Conservation (phyloP, 202 grass and related monocot genomes). For the Carex arenaria region DNA sequence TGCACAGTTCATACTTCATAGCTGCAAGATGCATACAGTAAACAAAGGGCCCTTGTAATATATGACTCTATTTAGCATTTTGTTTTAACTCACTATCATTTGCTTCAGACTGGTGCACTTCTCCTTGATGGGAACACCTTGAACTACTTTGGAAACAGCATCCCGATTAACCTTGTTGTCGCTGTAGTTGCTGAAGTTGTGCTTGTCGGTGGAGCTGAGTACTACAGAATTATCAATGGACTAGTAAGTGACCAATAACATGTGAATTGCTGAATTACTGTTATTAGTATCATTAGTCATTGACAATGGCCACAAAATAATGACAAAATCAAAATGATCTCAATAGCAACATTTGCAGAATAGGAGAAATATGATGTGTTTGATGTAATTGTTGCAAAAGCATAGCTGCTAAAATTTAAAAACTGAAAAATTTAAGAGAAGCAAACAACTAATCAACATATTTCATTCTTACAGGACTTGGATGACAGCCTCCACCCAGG, state of each 20-base stretch:
- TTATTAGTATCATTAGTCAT: neutral
- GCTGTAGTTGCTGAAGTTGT: constrained; percentile 73
- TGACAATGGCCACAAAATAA: neutral
- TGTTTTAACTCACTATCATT: neutral
- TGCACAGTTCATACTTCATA: neutral
- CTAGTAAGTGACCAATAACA: constrained; percentile 36
- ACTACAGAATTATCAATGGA: constrained; percentile 95
- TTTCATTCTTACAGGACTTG: constrained; percentile 42
- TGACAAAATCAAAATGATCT: neutral
- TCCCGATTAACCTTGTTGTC: constrained; percentile 89
- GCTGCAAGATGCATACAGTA: neutral
- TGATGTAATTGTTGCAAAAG: neutral
- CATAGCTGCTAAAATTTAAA: neutral
- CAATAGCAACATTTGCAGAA: neutral
- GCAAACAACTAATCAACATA: neutral
- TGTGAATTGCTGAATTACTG: neutral
- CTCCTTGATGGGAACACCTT: constrained; percentile 98
- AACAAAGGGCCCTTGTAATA: neutral
- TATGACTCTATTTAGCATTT: neutral
- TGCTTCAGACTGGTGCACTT: constrained; percentile 85
- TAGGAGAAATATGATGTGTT: neutral
- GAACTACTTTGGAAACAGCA: constrained; percentile 96
- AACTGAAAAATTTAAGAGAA: neutral
- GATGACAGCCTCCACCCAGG: constrained; percentile 94
- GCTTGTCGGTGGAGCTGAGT: constrained; percentile 91